A percentile compares a stretch with the other conserved stretches of the same genome.
Conservation (phyloP, 306 rosid genomes). For the Inga oerstediana region DNA sequence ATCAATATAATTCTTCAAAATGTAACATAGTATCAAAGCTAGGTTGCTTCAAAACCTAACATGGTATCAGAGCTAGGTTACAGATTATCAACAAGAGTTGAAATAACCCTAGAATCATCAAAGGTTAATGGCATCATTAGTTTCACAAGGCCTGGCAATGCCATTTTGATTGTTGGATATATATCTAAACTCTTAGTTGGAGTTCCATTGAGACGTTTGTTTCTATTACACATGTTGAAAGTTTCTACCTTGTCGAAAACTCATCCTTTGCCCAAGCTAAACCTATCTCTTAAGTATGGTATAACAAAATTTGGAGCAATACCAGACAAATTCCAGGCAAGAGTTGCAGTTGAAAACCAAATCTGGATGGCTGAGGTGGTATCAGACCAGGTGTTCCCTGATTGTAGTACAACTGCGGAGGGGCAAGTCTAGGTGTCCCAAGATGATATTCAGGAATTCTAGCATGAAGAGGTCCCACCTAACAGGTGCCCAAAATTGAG, state of each 20-base stretch:
- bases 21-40: no score
- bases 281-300: slow-evolving; percentile 80
- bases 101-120: slow-evolving; percentile 57
- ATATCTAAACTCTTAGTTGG: slow-evolving; percentile 72
- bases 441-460: slow-evolving; percentile 73
- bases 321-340: slow-evolving; percentile 75
- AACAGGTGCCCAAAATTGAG: slow-evolving; percentile 59
- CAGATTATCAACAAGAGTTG: slow-evolving; percentile 49
- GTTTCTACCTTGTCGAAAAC: slow-evolving; percentile 63
- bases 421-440: slow-evolving; percentile 70
- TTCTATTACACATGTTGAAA: slow-evolving; percentile 59
- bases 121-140: slow-evolving; percentile 61
- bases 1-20: no score
- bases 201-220: slow-evolving; percentile 65
- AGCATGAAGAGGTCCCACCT: slow-evolving; percentile 56
- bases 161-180: slow-evolving; percentile 59
- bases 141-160: slow-evolving; percentile 53
- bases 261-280: slow-evolving; percentile 71
- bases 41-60: no score
- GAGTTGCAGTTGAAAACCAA: slow-evolving; percentile 77
- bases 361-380: slow-evolving; percentile 75
- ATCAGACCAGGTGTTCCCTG: slow-evolving; percentile 70
- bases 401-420: slow-evolving; percentile 69
- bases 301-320: slow-evolving; percentile 68
- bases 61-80: slow-evolving; percentile 29